Base-by-base conservation (phyloP, 1,284 basidiomycete species). In the Coriolopsis trogii region DNA sequence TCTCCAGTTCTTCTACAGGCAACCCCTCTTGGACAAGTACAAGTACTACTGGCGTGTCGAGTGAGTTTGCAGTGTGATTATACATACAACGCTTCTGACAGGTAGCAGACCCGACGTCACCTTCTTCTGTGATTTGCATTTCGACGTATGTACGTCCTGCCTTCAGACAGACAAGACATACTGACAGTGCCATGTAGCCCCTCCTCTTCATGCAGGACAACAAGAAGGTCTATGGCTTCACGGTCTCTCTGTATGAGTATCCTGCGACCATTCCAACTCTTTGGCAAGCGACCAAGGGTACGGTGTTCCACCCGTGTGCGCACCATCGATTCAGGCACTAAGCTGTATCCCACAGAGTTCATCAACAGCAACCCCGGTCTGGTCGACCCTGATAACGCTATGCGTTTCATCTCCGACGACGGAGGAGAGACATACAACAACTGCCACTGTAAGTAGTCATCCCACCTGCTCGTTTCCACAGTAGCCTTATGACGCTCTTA, bases 1-100 rank as follows among this genome's bases (percentile, higher is more conserved):
- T 40, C 6, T 56, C 21, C 23, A 93, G 89, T 93, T 90, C 78
- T 95, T 95, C 78, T 95, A 82, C 73, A 79, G 80, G 52, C 92
- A 95, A 58, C 86, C 89, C 57, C 74, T 95, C 12, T 74, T 95
- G 34, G 81, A 85, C 56, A 77, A 85, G 46, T 95, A 90, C 73
- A 89, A 85, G 64, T 98, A 95, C 73, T 98, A 98, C 73, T 98
- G 95, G 95, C 85, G 87, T 34, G 79, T 89, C 37, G 85, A 91
- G 79, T 81, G 57, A 63, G 77, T 63, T 21, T 49, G 2, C n/a
- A 41, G n/a, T 10, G 5, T n/a, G 15, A 24, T 31, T 4, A 16
- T 24, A 42, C 15, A 29, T 20, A 13, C 29, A 21, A 21, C 23
- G 2, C 31, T 31, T n/a, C 30, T 33, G 26, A 21, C 36, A 41